phyloP scores from a whole-genome alignment of 192 early-diverging fungal genomes.

The Funneliformis geosporum region DNA sequence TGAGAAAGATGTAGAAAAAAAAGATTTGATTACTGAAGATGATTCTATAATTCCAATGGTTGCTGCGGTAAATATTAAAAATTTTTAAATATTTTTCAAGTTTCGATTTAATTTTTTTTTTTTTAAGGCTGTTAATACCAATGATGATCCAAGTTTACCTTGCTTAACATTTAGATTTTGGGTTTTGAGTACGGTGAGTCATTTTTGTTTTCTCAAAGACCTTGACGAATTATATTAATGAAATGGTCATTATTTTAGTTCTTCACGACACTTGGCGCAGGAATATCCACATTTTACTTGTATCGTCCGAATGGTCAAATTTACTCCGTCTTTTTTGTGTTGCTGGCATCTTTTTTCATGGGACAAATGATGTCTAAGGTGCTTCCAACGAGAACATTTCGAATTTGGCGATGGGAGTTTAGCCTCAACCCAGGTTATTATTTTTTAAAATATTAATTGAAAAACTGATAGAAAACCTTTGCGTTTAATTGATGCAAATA shows the following conservation, averaged over 20 bases:
- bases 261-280: constrained; percentile 41
- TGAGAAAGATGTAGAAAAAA: too few relatives aligned
- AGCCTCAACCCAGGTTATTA: constrained; percentile 27
- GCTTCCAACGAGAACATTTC: constrained; percentile 1
- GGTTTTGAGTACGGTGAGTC: constrained; percentile 40
- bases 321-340: constrained; percentile 43
- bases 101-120: neutral
- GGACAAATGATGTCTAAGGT: constrained; percentile 36
- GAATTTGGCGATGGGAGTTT: constrained; percentile 7
- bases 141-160: constrained; percentile 45
- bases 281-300: constrained; percentile 44
- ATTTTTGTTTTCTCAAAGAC: neutral
- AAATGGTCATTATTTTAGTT: neutral
- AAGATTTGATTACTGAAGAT: too few relatives aligned
- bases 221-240: neutral
- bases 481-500: neutral
- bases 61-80: too few relatives aligned
- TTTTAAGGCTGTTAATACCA: constrained; percentile 33
- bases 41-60: too few relatives aligned
- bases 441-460: neutral
- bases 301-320: constrained; percentile 38
- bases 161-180: constrained; percentile 56
- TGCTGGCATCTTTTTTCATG: constrained; percentile 37
- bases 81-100: too few relatives aligned
- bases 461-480: too few relatives aligned